Evolutionary conservation across 495 filamentous ascomycete species (phyloP), one percentile per base, ranked within the genome.

Genomic region (Aspergillus panamensis): DNA sequence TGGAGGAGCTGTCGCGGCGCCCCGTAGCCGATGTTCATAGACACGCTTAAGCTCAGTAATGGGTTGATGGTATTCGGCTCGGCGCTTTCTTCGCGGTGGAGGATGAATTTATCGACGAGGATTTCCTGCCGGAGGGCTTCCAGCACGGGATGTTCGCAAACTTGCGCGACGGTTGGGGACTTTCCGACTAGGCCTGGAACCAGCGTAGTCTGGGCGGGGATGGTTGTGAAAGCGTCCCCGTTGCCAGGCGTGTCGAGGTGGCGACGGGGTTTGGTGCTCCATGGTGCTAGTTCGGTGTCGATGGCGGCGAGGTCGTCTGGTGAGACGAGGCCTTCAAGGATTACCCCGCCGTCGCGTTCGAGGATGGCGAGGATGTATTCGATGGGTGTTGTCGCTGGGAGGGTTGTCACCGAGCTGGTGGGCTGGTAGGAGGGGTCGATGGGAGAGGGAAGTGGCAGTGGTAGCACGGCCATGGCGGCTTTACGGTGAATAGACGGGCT

Each of bases 331-430:
- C 67, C 57, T 9, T 52, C 63, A 40, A 73, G 48, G 45, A 73
- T 70, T 9, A 73, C 35, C 16, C 61, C 71, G 21, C 71, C 71
- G 54, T 73, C 69, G 29, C 69, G 69, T 6, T 64, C 66, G 17
- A 73, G 55, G 42, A 68, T 37, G 14, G 55, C 37, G 40, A 73
- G 59, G 29, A 72, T 73, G 25, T 70, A 62, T 42, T 70, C 57
- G 37, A 70, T 58, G 1, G 70, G 58, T 0, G 57, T 42, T 9
- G 53, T 58, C 19, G 65, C 60, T 13, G 65, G 65, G 40, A 66
- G 19, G 20, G 48, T 59, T 31, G 35, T 53, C 29, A 66, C 20
- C 19, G 47, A 19, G 17, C 21, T 20, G 2, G 3, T 25, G 17
- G 63, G 63, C 39, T 55, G 42, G 30, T 64, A 66, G 17, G 56